phyloP scores from a whole-genome alignment of 2,329 filamentous ascomycete species.

The Calonectria crousiana region DNA sequence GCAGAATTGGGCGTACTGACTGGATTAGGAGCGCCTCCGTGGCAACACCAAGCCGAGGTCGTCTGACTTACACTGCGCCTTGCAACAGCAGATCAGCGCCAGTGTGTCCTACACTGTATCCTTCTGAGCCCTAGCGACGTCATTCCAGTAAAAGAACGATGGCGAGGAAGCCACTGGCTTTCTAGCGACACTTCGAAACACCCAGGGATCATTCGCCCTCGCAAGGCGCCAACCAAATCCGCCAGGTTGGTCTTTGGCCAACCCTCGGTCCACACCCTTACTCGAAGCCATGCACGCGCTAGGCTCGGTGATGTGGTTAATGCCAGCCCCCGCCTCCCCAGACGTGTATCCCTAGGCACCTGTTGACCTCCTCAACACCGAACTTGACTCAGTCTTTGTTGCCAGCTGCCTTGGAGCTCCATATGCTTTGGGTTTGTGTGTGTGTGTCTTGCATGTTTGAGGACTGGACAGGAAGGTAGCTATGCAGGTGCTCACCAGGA shows the following conservation, averaged over 20 bases:
- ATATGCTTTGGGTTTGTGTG: background rate
- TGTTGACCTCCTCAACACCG: background rate
- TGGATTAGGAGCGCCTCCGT: background rate
- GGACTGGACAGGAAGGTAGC: background rate
- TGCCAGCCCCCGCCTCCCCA: background rate
- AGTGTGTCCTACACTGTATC: background rate
- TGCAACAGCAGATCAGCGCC: slow-evolving; percentile 9
- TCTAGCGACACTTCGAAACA: background rate
- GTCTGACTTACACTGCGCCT: slow-evolving; percentile 2
- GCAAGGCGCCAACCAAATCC: slow-evolving; percentile 8
- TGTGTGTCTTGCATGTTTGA: background rate
- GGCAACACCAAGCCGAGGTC: background rate
- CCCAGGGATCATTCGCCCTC: slow-evolving; percentile 3
- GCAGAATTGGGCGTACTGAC: background rate
- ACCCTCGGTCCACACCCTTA: slow-evolving; percentile 1
- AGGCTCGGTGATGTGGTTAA: slow-evolving; percentile 18
- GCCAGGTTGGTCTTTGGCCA: slow-evolving; percentile 8
- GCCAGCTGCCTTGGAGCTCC: background rate
- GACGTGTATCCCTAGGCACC: background rate
- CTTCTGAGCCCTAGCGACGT: slow-evolving; percentile 9
- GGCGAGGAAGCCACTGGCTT: background rate
- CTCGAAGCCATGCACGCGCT: slow-evolving; percentile 8
- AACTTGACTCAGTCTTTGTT: background rate
- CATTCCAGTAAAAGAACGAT: slow-evolving; percentile 11
- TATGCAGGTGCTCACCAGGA: background rate